Percentiles rank a stretch among this genome's conserved stretches.
phyloP scores from a whole-genome alignment of 75 land plant species.

The Larix kaempferi region DNA sequence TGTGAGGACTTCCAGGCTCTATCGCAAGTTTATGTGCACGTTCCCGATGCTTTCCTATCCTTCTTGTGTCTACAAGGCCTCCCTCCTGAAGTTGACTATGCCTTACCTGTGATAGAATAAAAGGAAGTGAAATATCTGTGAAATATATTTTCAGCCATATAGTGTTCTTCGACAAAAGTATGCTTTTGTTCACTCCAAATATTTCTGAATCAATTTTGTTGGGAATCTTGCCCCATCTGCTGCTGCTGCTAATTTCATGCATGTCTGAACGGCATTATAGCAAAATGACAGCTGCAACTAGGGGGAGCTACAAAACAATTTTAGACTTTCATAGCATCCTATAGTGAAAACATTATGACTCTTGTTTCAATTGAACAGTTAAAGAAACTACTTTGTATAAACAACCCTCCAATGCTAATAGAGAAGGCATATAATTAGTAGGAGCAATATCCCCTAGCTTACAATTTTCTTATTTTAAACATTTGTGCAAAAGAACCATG shows the following conservation, averaged over 20 bases:
- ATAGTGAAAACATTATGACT: not conserved
- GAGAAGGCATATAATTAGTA: not conserved
- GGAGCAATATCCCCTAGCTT: not conserved
- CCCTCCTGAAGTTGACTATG: conserved; percentile 57
- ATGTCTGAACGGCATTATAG: not conserved
- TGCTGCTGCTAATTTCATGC: not conserved
- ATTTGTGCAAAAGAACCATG: too few relatives aligned
- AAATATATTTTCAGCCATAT: not conserved
- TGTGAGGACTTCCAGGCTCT: conserved; percentile 90
- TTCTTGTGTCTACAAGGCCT: conserved; percentile 59
- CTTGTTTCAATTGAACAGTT: not conserved
- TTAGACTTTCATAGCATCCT: not conserved
- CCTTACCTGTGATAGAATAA: conserved; percentile 54
- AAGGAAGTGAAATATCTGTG: not conserved
- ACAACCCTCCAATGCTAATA: not conserved
- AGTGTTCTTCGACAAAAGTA: not conserved
- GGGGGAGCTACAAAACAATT: not conserved
- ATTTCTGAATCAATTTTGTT: not conserved
- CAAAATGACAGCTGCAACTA: not conserved
- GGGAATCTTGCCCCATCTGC: not conserved
- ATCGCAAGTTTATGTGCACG: conserved; percentile 91
- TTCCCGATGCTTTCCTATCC: conserved; percentile 62
- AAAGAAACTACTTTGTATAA: too few relatives aligned
- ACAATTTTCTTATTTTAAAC: not conserved
- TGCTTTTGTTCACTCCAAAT: not conserved